phyloP scores from a whole-genome alignment of 2,329 filamentous ascomycete genomes.

The Colletotrichum ledebouriae region DNA sequence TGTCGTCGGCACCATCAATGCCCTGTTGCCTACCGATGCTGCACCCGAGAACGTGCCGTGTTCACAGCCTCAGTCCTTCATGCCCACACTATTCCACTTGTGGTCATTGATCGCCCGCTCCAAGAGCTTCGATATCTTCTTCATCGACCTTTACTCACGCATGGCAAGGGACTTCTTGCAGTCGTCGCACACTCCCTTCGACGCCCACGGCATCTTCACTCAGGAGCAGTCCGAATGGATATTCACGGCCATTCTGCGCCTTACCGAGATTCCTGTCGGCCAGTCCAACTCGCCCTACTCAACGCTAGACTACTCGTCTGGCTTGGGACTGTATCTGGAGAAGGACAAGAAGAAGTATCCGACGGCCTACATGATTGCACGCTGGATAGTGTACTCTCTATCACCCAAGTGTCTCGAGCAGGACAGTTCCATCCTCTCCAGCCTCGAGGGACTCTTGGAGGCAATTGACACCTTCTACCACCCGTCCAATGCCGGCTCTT shows the following conservation, averaged over 20 bases:
- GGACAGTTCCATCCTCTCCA: slow-evolving; percentile 84
- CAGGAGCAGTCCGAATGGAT: slow-evolving; percentile 91
- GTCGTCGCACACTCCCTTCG: slow-evolving; percentile 82
- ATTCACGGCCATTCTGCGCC: slow-evolving; percentile 88
- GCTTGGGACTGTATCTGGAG: slow-evolving; percentile 87
- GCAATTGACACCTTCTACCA: slow-evolving; percentile 99
- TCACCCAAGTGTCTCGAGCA: slow-evolving; percentile 85
- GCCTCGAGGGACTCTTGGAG: slow-evolving; percentile 91
- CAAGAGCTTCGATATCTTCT: slow-evolving; percentile 86
- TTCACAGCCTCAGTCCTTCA: slow-evolving; percentile 87
- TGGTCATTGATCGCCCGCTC: slow-evolving; percentile 96
- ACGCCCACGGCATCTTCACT: slow-evolving; percentile 90
- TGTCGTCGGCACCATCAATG: slow-evolving; percentile 87
- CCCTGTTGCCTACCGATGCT: slow-evolving; percentile 87
- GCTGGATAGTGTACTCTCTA: slow-evolving; percentile 93
- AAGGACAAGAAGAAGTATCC: slow-evolving; percentile 95
- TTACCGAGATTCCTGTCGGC: slow-evolving; percentile 96
- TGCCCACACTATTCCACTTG: slow-evolving; percentile 95
- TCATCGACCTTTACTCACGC: slow-evolving; percentile 90
- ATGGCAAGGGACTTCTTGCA: slow-evolving; percentile 86
- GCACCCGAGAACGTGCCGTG: slow-evolving; percentile 78
- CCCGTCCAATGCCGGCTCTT: slow-evolving; percentile 92
- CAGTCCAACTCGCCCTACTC: slow-evolving; percentile 96
- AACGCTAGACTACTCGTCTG: slow-evolving; percentile 84
- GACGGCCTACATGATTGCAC: slow-evolving; percentile 88